phyloP scores from a whole-genome alignment of 192 early-diverging fungal genomes.

The Backusella luteola region DNA sequence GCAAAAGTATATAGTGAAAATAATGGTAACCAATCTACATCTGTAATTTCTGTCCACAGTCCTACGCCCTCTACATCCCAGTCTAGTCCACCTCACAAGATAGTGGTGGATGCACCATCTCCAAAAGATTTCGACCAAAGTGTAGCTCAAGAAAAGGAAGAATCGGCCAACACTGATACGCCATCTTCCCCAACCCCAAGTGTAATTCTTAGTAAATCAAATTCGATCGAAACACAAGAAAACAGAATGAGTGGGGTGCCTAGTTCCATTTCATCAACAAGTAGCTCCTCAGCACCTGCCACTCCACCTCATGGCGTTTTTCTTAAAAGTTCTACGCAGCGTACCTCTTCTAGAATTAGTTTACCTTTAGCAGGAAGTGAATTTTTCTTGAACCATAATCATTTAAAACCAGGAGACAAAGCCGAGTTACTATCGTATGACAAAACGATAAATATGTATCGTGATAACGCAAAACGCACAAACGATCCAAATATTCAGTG shows the following conservation, averaged over 20 bases:
- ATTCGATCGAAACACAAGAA: not conserved
- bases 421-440: conserved; percentile 50
- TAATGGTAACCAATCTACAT: not conserved
- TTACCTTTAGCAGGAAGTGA: not conserved
- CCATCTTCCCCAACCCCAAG: not conserved
- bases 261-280: not conserved
- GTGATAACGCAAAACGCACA: conserved; percentile 60
- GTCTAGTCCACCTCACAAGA: not conserved
- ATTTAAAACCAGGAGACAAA: conserved; percentile 55
- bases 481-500: conserved; percentile 56
- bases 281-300: not conserved
- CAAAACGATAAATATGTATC: conserved; percentile 53
- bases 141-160: not conserved
- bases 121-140: not conserved
- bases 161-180: not conserved
- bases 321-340: not conserved
- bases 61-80: not conserved
- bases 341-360: not conserved
- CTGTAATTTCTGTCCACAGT: not conserved
- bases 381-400: conserved; percentile 42
- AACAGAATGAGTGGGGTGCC: not conserved
- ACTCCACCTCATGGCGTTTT: not conserved
- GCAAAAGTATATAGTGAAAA: not conserved
- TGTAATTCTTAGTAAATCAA: not conserved
- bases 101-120: not conserved